Evolutionary conservation across 495 filamentous ascomycete species (phyloP).

Genomic region (Friedmanniomyces endolithicus): DNA sequence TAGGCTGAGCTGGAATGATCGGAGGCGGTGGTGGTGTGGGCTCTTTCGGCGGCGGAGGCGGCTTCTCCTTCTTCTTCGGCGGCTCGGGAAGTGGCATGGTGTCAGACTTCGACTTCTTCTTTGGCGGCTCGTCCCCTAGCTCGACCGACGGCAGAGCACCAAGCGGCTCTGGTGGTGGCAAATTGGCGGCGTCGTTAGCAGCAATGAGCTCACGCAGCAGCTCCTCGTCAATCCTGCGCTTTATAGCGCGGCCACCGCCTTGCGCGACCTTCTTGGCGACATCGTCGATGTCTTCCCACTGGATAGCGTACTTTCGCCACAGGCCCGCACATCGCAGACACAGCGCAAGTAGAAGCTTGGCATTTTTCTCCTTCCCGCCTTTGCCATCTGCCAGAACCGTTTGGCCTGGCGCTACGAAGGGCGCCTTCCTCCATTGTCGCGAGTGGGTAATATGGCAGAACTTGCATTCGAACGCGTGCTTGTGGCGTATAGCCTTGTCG

Average conservation of each 20-base stretch:
- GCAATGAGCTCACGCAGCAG: constrained; percentile 64
- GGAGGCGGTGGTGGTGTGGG: constrained; percentile 29
- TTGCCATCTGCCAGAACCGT: constrained; percentile 54
- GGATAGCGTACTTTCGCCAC: constrained; percentile 90
- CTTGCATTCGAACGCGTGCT: constrained; percentile 84
- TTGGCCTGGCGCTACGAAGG: constrained; percentile 57
- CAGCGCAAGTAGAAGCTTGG: constrained; percentile 67
- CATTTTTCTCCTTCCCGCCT: constrained; percentile 59
- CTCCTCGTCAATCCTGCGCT: constrained; percentile 82
- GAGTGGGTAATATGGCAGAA: constrained; percentile 72
- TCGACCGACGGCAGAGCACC: constrained; percentile 2
- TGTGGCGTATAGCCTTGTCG: constrained; percentile 65
- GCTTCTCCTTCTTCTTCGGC: constrained; percentile 51
- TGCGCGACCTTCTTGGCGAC: constrained; percentile 77
- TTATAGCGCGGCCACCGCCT: constrained; percentile 77
- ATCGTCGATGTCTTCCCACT: constrained; percentile 93
- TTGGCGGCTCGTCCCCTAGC: constrained; percentile 30
- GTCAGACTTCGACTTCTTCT: constrained; percentile 48
- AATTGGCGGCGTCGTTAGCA: constrained; percentile 39
- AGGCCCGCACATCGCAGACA: constrained; percentile 81
- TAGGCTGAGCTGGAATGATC: constrained; percentile 25
- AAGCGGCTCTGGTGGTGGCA: constrained; percentile 12
- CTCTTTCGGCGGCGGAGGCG: constrained; percentile 25
- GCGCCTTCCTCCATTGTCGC: constrained; percentile 84
- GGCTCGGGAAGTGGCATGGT: constrained; percentile 52